Evolutionary conservation across 2,329 filamentous ascomycete genomes (phyloP).

Genomic region (Torrubiellomyces zombiae): DNA sequence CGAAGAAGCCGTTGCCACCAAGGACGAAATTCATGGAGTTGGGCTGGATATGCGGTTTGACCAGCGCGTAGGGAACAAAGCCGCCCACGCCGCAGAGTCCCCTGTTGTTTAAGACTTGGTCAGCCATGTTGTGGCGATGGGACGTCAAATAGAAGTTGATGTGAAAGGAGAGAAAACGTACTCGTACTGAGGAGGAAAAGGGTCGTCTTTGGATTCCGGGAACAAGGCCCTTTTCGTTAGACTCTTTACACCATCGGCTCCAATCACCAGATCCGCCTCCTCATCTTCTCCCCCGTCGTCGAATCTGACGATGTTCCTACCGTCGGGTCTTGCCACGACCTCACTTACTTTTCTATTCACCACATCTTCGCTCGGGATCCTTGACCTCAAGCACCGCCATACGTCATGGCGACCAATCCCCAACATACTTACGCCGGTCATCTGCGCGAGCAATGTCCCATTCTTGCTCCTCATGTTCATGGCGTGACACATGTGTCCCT

Average conservation of each 20-base stretch:
- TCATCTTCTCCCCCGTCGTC: constrained; percentile 7
- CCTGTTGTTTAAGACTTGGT: constrained; percentile 1
- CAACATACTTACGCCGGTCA: constrained; percentile 7
- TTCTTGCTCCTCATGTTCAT: constrained; percentile 10
- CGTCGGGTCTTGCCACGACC: constrained; percentile 5
- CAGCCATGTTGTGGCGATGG: neutral
- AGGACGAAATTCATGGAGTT: constrained; percentile 9
- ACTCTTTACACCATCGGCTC: constrained; percentile 10
- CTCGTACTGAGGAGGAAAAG: constrained; percentile 10
- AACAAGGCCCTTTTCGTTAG: constrained; percentile 8
- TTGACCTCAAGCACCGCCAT: constrained; percentile 9
- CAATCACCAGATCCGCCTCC: constrained; percentile 11
- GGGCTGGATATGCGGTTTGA: constrained; percentile 6
- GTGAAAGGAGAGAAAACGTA: constrained; percentile 3
- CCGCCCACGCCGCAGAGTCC: constrained; percentile 9
- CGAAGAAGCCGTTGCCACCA: constrained; percentile 9
- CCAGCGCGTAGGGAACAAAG: constrained; percentile 5
- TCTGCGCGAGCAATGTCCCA: constrained; percentile 7
- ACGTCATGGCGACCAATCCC: constrained; percentile 9
- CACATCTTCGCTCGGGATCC: constrained; percentile 7
- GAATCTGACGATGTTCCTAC: constrained; percentile 8
- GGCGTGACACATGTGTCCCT: constrained; percentile 8
- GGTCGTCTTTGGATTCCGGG: constrained; percentile 7
- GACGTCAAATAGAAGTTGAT: neutral
- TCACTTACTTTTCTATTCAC: constrained; percentile 8